Evolutionary conservation across 2,329 filamentous ascomycete genomes (phyloP).

Genomic region (Teratosphaeria epicoccoides): DNA sequence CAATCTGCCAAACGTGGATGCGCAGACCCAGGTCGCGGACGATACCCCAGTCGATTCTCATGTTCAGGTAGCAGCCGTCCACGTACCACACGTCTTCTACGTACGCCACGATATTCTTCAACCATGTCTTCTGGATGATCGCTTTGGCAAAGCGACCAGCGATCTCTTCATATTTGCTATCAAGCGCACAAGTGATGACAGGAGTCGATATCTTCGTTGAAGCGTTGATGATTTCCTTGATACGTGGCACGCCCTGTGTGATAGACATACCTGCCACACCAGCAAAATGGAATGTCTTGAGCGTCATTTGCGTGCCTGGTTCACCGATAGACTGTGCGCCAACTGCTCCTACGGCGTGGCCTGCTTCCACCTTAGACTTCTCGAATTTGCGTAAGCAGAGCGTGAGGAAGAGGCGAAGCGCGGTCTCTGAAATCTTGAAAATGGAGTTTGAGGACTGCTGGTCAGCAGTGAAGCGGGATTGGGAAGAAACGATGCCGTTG

Average conservation of each 20-base stretch:
- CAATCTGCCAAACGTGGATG: slow-evolving; percentile 62
- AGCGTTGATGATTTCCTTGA: slow-evolving; percentile 99
- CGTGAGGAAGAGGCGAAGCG: slow-evolving; percentile 59
- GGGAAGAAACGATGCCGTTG: slow-evolving; percentile 19
- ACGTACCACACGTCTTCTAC: slow-evolving; percentile 85
- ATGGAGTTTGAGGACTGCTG: slow-evolving; percentile 46
- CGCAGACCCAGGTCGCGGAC: slow-evolving; percentile 75
- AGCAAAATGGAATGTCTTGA: slow-evolving; percentile 99
- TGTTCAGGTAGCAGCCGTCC: slow-evolving; percentile 62
- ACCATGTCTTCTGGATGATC: slow-evolving; percentile 86
- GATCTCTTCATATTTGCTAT: slow-evolving; percentile 62
- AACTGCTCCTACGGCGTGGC: slow-evolving; percentile 90
- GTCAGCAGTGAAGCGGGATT: slow-evolving; percentile 12
- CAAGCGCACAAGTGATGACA: slow-evolving; percentile 76
- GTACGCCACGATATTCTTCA: slow-evolving; percentile 69
- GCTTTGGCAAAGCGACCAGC: slow-evolving; percentile 87
- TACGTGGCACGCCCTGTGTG: slow-evolving; percentile 96
- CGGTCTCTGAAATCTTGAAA: slow-evolving; percentile 64
- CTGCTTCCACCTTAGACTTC: slow-evolving; percentile 82
- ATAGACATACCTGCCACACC: slow-evolving; percentile 99
- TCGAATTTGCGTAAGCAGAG: slow-evolving; percentile 84
- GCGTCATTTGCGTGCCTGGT: slow-evolving; percentile 95
- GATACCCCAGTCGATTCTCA: slow-evolving; percentile 70
- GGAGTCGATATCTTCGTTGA: slow-evolving; percentile 90
- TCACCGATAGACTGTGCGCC: slow-evolving; percentile 97